Percentiles rank a stretch among this genome's conserved stretches.
These are phyloP conservation scores for Colletotrichum somersetense DNA, from an alignment of 2,329 filamentous ascomycete genomes.

Conservation along the genomic window DNA sequence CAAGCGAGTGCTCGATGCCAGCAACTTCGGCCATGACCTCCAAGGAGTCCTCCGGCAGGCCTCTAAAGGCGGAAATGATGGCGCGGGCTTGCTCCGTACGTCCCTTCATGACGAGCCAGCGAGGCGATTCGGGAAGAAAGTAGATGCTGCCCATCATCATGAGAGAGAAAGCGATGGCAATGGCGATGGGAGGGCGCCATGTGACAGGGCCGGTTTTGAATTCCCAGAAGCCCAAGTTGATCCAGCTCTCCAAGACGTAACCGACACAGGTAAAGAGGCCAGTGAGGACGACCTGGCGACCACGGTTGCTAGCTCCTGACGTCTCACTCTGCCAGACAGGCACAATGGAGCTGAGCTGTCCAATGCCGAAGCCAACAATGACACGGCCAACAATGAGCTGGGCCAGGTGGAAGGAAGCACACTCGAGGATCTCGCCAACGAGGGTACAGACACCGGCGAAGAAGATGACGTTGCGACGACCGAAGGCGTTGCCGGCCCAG, in stretches of 20 bases:
- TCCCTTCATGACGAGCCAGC: slow-evolving; percentile 50
- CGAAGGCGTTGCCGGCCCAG: slow-evolving; percentile 50
- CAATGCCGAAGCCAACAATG: slow-evolving; percentile 57
- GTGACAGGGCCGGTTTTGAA: slow-evolving; percentile 47
- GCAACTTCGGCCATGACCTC: slow-evolving; percentile 64
- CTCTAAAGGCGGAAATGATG: slow-evolving; percentile 58
- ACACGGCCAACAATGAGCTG: slow-evolving; percentile 59
- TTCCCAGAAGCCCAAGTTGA: slow-evolving; percentile 59
- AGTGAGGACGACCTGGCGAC: slow-evolving; percentile 55
- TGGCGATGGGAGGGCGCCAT: slow-evolving; percentile 53
- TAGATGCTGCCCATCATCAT: slow-evolving; percentile 52
- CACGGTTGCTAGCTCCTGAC: slow-evolving; percentile 56
- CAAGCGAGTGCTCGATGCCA: slow-evolving; percentile 62
- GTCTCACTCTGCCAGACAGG: slow-evolving; percentile 58
- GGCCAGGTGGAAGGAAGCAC: slow-evolving; percentile 52
- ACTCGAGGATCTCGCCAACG: slow-evolving; percentile 53
- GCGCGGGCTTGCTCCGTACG: slow-evolving; percentile 49
- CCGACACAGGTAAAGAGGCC: slow-evolving; percentile 44
- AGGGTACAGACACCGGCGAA: slow-evolving; percentile 51
- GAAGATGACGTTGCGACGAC: slow-evolving; percentile 51
- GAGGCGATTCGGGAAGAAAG: slow-evolving; percentile 51
- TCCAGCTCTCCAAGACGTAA: slow-evolving; percentile 58
- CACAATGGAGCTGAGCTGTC: slow-evolving; percentile 55
- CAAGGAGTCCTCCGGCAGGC: slow-evolving; percentile 60
- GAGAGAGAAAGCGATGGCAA: slow-evolving; percentile 50